These are phyloP conservation scores for Senna siamea DNA, from an alignment of 306 rosid species.

Conservation along the genomic window DNA sequence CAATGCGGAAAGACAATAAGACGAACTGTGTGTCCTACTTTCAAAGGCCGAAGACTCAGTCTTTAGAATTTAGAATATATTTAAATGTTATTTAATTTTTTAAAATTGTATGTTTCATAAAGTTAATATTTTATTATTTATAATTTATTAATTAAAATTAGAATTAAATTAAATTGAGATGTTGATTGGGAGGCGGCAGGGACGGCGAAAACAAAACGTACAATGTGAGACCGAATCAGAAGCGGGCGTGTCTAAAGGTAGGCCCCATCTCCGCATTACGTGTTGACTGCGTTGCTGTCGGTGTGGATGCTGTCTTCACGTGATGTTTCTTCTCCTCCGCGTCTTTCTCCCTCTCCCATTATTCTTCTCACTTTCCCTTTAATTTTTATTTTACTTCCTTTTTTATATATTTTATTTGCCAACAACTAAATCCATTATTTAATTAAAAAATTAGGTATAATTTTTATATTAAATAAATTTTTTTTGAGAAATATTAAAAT, in stretches of 20 bases:
- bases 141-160: too few relatives aligned
- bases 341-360: slow-evolving; percentile 16
- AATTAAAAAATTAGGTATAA: too few relatives aligned
- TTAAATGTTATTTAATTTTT: too few relatives aligned
- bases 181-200: slow-evolving; percentile 54
- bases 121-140: too few relatives aligned
- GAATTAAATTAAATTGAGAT: too few relatives aligned
- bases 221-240: slow-evolving; percentile 46
- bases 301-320: slow-evolving; percentile 69
- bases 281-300: slow-evolving; percentile 71
- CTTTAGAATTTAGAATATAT: background rate
- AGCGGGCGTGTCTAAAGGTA: slow-evolving; percentile 40
- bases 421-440: too few relatives aligned
- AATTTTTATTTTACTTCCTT: background rate
- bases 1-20: background rate
- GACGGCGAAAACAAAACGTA: slow-evolving; percentile 51
- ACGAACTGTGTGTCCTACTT: slow-evolving; percentile 23
- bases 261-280: slow-evolving; percentile 44
- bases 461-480: too few relatives aligned
- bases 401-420: too few relatives aligned
- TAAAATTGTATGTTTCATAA: too few relatives aligned
- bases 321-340: slow-evolving; percentile 59
- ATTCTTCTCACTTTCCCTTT: background rate
- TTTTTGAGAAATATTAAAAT: too few relatives aligned
- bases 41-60: background rate